Evolutionary conservation across 75 land plant genomes (phyloP).

Genomic region (Picea sitchensis): DNA sequence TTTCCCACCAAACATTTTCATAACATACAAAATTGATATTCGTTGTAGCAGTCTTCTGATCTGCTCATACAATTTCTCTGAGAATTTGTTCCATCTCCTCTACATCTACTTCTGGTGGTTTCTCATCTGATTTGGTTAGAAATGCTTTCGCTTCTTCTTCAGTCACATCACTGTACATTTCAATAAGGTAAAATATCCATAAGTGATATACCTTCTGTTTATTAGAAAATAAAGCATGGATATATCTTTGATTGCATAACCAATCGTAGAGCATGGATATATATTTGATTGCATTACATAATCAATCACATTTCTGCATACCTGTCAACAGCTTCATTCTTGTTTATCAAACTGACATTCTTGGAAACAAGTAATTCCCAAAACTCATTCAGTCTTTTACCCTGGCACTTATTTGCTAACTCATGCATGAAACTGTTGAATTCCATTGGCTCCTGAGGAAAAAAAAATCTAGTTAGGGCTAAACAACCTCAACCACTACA

Average conservation of each 20-base stretch:
- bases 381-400: slow-evolving; percentile 36
- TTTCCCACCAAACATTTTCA: not conserved
- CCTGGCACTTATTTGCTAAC: slow-evolving; percentile 37
- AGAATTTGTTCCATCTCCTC: slow-evolving; percentile 44
- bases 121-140: slow-evolving; percentile 12
- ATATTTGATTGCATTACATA: not conserved
- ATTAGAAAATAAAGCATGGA: not conserved
- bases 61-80: slow-evolving; percentile 27
- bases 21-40: not conserved
- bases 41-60: not conserved
- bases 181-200: not conserved
- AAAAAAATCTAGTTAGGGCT: not conserved
- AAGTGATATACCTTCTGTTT: slow-evolving; percentile 4
- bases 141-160: slow-evolving; percentile 42
- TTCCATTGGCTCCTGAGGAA: slow-evolving; percentile 44
- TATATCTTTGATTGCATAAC: not conserved
- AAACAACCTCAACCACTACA: not conserved
- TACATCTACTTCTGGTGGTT: slow-evolving; percentile 13
- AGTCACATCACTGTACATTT: slow-evolving; percentile 31
- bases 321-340: slow-evolving; percentile 62
- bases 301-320: slow-evolving; percentile 10
- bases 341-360: slow-evolving; percentile 45
- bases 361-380: slow-evolving; percentile 35
- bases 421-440: slow-evolving; percentile 48
- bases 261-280: not conserved